Evolutionary conservation across 1,284 basidiomycete genomes (phyloP).

Genomic region (Tilletiopsis washingtonensis): DNA sequence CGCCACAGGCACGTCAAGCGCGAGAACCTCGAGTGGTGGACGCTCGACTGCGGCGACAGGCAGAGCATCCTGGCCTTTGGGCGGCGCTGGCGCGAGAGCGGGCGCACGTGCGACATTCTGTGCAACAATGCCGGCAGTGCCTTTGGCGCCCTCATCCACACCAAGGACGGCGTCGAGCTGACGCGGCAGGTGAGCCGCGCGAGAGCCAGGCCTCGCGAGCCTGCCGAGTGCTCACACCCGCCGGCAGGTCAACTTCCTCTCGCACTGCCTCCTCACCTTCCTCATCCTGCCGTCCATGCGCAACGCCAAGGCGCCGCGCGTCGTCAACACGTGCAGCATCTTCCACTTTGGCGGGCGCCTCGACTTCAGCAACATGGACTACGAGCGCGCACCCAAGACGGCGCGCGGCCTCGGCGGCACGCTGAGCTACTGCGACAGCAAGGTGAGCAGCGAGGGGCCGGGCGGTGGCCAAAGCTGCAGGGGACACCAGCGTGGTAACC

Average conservation of each 20-base stretch:
- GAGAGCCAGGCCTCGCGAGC: not conserved
- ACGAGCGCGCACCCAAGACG: slow-evolving; percentile 18
- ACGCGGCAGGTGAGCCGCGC: slow-evolving; percentile 6
- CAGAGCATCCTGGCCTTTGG: slow-evolving; percentile 21
- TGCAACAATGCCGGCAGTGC: slow-evolving; percentile 24
- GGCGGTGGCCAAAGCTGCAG: not conserved
- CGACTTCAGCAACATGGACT: slow-evolving; percentile 33
- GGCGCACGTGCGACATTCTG: slow-evolving; percentile 19
- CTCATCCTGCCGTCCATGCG: slow-evolving; percentile 25
- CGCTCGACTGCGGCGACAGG: slow-evolving; percentile 28
- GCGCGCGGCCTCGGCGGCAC: slow-evolving; percentile 20
- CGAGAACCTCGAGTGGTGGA: slow-evolving; percentile 26
- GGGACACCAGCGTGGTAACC: not conserved
- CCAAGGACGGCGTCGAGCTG: slow-evolving; percentile 34
- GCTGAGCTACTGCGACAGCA: slow-evolving; percentile 27
- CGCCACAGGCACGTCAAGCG: slow-evolving; percentile 5
- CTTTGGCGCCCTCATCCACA: slow-evolving; percentile 6
- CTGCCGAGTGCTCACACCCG: not conserved
- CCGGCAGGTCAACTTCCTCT: slow-evolving; percentile 27
- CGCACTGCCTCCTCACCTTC: slow-evolving; percentile 27
- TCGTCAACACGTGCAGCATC: slow-evolving; percentile 33
- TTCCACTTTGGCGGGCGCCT: slow-evolving; percentile 29
- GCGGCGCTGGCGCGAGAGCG: slow-evolving; percentile 13
- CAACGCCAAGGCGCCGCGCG: slow-evolving; percentile 14
- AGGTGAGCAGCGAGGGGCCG: too few relatives aligned